phyloP scores from a whole-genome alignment of 495 filamentous ascomycete genomes.

The Sabuloglossum arenarium region DNA sequence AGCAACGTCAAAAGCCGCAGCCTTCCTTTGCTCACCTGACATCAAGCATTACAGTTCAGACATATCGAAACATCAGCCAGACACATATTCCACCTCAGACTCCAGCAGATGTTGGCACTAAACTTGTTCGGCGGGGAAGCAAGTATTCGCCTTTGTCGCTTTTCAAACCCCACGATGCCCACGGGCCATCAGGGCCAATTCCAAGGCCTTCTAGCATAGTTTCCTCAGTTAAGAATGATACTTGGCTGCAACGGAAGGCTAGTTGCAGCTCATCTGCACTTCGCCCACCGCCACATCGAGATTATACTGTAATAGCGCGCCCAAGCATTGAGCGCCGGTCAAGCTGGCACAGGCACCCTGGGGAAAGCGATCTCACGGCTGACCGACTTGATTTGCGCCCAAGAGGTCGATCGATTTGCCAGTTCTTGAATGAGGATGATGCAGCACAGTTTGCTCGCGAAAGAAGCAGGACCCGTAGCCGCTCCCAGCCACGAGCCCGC shows the following conservation, averaged over 20 bases:
- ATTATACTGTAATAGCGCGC: neutral
- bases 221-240: neutral
- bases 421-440: neutral
- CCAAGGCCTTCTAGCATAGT: neutral
- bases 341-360: neutral
- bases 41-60: neutral
- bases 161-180: neutral
- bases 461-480: neutral
- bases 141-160: neutral
- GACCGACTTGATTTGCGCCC: neutral
- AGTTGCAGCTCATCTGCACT: neutral
- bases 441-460: neutral
- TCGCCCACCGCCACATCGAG: neutral
- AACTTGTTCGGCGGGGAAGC: neutral
- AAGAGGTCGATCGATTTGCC: neutral
- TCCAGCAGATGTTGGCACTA: neutral
- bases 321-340: neutral
- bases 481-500: neutral
- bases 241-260: neutral
- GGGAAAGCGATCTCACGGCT: neutral
- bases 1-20: neutral
- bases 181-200: neutral
- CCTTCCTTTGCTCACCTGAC: neutral
- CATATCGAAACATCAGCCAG: neutral
- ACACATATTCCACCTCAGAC: neutral